phyloP scores from a whole-genome alignment of 2,329 filamentous ascomycete genomes.

The Sporothrix variecibatus region DNA sequence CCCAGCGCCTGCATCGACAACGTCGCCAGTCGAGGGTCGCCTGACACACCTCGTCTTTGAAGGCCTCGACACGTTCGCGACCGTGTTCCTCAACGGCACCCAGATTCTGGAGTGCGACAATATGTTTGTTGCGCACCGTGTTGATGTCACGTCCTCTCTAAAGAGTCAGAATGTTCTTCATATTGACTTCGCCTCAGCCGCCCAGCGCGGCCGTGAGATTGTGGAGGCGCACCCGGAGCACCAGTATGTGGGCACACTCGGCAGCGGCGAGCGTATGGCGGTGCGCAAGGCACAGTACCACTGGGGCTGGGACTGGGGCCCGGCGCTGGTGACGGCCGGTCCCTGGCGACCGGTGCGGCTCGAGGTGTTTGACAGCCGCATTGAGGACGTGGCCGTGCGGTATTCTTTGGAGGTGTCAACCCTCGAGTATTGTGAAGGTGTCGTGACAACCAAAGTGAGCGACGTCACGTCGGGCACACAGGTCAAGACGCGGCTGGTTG shows the following conservation, averaged over 20 bases:
- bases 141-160: constrained; percentile 60
- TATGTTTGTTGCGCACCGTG: constrained; percentile 74
- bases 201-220: constrained; percentile 60
- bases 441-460: constrained; percentile 26
- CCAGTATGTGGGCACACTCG: constrained; percentile 68
- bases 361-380: constrained; percentile 67
- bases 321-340: constrained; percentile 65
- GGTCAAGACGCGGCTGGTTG: neutral
- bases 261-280: constrained; percentile 60
- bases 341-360: constrained; percentile 74
- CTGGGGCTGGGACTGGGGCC: constrained; percentile 77
- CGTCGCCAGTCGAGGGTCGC: no score
- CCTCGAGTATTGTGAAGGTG: neutral
- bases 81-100: constrained; percentile 68
- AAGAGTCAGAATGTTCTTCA: constrained; percentile 60
- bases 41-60: constrained; percentile 70
- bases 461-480: constrained; percentile 45
- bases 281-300: constrained; percentile 70
- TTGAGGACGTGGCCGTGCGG: constrained; percentile 53
- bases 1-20: constrained; percentile 40
- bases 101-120: constrained; percentile 71
- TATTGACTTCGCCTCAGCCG: constrained; percentile 67
- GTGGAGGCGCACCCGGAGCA: constrained; percentile 63
- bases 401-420: constrained; percentile 49
- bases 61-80: constrained; percentile 78